Conservation (phyloP, 768 basidiomycete species). For the Serpula lacrymans region DNA sequence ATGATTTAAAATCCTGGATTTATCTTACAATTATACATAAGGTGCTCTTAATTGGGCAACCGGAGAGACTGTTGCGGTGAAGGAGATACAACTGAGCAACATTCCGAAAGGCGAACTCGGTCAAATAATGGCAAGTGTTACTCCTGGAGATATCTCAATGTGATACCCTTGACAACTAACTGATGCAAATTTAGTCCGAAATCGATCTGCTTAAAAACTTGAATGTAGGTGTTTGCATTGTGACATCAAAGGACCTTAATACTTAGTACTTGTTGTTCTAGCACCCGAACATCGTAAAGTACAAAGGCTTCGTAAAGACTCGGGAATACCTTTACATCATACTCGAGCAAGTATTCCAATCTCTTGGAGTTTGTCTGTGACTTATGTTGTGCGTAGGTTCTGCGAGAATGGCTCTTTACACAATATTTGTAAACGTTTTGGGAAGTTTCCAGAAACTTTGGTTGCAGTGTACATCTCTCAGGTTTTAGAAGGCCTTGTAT, state of each 20-base stretch:
- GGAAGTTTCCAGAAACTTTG: conserved; percentile 96
- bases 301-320: conserved; percentile 96
- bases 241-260: not conserved
- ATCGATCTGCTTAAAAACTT: conserved; percentile 97
- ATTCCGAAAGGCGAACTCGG: conserved; percentile 91
- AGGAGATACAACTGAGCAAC: conserved; percentile 93
- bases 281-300: conserved; percentile 98
- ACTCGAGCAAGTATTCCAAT: conserved; percentile 63
- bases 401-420: conserved; percentile 98
- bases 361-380: not conserved
- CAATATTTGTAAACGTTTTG: conserved; percentile 93
- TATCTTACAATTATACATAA: conserved; percentile 24
- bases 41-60: conserved; percentile 93
- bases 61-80: conserved; percentile 97
- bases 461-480: conserved; percentile 97
- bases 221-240: conserved; percentile 52
- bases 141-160: conserved; percentile 9
- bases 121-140: conserved; percentile 85
- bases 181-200: conserved; percentile 64
- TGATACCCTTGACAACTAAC: conserved; percentile 12
- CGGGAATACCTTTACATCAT: conserved; percentile 95
- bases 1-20: conserved; percentile 2
- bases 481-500: conserved; percentile 91
- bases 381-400: conserved; percentile 47
- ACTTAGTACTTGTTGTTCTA: conserved; percentile 26